A percentile compares a stretch with the other conserved stretches of the same genome.
Evolutionary conservation across 2,329 filamentous ascomycete genomes (phyloP).

Genomic region (Metarhizium guizhouense): DNA sequence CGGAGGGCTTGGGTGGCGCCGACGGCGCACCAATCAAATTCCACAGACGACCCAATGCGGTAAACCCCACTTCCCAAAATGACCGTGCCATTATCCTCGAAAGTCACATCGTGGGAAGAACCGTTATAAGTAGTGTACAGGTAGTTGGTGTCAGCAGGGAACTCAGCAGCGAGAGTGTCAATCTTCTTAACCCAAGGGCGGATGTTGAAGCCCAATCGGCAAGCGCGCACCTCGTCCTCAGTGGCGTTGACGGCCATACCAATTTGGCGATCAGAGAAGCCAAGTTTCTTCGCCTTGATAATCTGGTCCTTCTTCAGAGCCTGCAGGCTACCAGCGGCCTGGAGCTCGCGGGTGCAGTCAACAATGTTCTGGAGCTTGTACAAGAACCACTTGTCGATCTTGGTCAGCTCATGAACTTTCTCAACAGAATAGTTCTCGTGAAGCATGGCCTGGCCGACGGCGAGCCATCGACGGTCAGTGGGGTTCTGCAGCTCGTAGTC

Average conservation of each 20-base stretch:
- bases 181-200: slow-evolving; percentile 97
- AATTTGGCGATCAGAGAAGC: slow-evolving; percentile 96
- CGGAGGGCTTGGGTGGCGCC: slow-evolving; percentile 77
- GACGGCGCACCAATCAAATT: slow-evolving; percentile 98
- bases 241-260: slow-evolving; percentile 74
- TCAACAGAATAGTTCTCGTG: slow-evolving; percentile 95
- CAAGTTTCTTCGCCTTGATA: slow-evolving; percentile 89
- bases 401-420: slow-evolving; percentile 83
- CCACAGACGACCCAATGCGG: slow-evolving; percentile 92
- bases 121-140: slow-evolving; percentile 98
- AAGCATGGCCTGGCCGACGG: slow-evolving; percentile 94
- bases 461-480: slow-evolving; percentile 93
- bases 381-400: slow-evolving; percentile 99
- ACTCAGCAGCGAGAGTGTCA: slow-evolving; percentile 93
- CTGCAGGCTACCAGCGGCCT: slow-evolving; percentile 73
- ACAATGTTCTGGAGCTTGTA: slow-evolving; percentile 98
- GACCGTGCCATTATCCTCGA: slow-evolving; percentile 84
- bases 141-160: slow-evolving; percentile 91
- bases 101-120: slow-evolving; percentile 83
- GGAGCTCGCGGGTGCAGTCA: slow-evolving; percentile 76
- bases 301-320: slow-evolving; percentile 83
- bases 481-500: slow-evolving; percentile 87
- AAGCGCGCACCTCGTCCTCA: slow-evolving; percentile 82
- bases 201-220: slow-evolving; percentile 78
- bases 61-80: slow-evolving; percentile 94